A percentile compares a stretch with the other conserved stretches of the same genome.
phyloP scores from a whole-genome alignment of 2,329 filamentous ascomycete species.

The Septoria petroselini region DNA sequence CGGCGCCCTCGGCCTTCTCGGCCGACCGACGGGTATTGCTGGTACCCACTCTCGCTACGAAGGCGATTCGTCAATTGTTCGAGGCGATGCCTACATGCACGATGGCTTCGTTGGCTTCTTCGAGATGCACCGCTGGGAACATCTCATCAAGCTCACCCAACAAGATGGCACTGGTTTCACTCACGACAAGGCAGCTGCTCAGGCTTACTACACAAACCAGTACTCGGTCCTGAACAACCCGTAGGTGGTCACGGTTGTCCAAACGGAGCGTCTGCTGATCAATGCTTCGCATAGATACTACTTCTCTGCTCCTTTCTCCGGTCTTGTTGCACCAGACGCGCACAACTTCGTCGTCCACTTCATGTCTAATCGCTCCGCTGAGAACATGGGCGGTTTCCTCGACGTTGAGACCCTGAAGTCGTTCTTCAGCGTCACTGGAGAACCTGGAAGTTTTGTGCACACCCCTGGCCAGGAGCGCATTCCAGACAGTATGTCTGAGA shows the following conservation, averaged over 20 bases:
- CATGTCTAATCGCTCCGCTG: slow-evolving; percentile 28
- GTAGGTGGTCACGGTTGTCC: slow-evolving; percentile 7
- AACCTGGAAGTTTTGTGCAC: slow-evolving; percentile 23
- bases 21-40: slow-evolving; percentile 18
- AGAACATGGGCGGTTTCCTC: slow-evolving; percentile 25
- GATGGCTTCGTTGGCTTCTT: slow-evolving; percentile 15
- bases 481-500: slow-evolving; percentile 33
- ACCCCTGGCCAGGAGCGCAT: slow-evolving; percentile 34
- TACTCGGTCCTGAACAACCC: slow-evolving; percentile 33
- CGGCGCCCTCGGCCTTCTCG: slow-evolving; percentile 8
- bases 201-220: slow-evolving; percentile 10
- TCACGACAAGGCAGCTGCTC: slow-evolving; percentile 20
- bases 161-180: slow-evolving; percentile 14
- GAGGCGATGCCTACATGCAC: slow-evolving; percentile 34
- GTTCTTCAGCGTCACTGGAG: slow-evolving; percentile 30
- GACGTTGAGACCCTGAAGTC: slow-evolving; percentile 26
- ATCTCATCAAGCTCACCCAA: slow-evolving; percentile 13
- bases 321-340: slow-evolving; percentile 14
- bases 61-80: slow-evolving; percentile 34
- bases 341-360: slow-evolving; percentile 21
- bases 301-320: slow-evolving; percentile 30
- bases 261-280: too few relatives aligned
- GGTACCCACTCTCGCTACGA: slow-evolving; percentile 39
- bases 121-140: slow-evolving; percentile 20
- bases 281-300: slow-evolving; percentile 25